Percentiles rank a stretch among this genome's conserved stretches.
These are phyloP conservation scores for Hemerocallis citrina DNA, from an alignment of 106 monocot species.

Conservation along the genomic window DNA sequence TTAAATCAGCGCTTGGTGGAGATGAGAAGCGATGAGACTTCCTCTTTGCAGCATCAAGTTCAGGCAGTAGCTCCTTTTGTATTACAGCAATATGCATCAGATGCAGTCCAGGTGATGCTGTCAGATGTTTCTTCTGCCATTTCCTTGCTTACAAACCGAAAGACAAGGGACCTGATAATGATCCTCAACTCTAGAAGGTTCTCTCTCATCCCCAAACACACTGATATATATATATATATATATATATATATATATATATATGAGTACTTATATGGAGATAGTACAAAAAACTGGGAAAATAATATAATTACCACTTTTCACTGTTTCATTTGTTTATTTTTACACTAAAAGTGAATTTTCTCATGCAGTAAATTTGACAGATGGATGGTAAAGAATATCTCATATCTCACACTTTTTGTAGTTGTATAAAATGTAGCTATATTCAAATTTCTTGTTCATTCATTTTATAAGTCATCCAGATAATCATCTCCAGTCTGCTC, in stretches of 20 bases:
- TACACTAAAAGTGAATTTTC: neutral
- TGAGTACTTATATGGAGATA: neutral
- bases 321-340: neutral
- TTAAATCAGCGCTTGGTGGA: slow-evolving; percentile 76
- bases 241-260: too few species aligned
- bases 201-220: neutral
- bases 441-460: neutral
- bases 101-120: slow-evolving; percentile 54
- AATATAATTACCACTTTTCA: neutral
- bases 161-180: slow-evolving; percentile 95
- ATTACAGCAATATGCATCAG: slow-evolving; percentile 72
- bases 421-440: too few species aligned
- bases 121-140: slow-evolving; percentile 59
- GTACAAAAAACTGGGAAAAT: too few species aligned
- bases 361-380: neutral
- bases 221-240: neutral
- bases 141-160: slow-evolving; percentile 70
- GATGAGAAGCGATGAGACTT: slow-evolving; percentile 79
- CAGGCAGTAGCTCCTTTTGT: slow-evolving; percentile 90
- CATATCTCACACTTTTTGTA: too few species aligned
- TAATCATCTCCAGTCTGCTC: neutral
- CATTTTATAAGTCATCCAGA: neutral
- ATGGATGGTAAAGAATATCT: too few species aligned
- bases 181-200: slow-evolving; percentile 96
- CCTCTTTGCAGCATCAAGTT: slow-evolving; percentile 91